These are phyloP conservation scores for Cadophora malorum DNA, from an alignment of 2,329 filamentous ascomycete genomes.

Conservation along the genomic window DNA sequence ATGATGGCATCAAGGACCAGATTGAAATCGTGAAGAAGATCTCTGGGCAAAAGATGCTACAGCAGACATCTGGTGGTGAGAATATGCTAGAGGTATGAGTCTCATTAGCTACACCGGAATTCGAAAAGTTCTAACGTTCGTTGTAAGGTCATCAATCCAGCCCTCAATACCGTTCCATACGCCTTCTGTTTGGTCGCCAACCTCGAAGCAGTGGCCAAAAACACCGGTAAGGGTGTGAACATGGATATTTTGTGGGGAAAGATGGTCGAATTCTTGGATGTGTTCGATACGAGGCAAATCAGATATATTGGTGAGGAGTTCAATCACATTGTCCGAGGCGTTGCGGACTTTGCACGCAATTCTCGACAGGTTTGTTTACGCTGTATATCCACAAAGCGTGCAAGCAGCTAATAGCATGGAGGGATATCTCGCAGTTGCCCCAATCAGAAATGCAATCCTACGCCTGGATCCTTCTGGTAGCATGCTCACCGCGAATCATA, in stretches of 20 bases:
- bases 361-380: constrained; percentile 36
- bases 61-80: constrained; percentile 44
- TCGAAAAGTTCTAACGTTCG: constrained; percentile 25
- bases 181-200: constrained; percentile 59
- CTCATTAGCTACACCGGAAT: background rate
- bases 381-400: background rate
- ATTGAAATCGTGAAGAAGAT: constrained; percentile 48
- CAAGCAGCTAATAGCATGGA: constrained; percentile 32
- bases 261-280: constrained; percentile 47
- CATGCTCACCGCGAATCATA: constrained; percentile 70
- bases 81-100: constrained; percentile 48
- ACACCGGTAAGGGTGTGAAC: constrained; percentile 33
- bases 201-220: constrained; percentile 49
- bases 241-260: constrained; percentile 54
- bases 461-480: constrained; percentile 70
- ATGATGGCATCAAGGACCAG: constrained; percentile 50
- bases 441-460: constrained; percentile 57
- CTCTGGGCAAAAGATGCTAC: constrained; percentile 45
- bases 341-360: constrained; percentile 32
- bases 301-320: constrained; percentile 59
- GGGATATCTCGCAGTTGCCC: constrained; percentile 39
- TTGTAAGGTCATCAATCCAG: constrained; percentile 52
- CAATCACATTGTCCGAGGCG: constrained; percentile 52
- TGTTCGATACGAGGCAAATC: constrained; percentile 60
- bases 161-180: constrained; percentile 64